Base-by-base conservation (phyloP, 768 basidiomycete genomes). In the Rhodotorula toruloides region DNA sequence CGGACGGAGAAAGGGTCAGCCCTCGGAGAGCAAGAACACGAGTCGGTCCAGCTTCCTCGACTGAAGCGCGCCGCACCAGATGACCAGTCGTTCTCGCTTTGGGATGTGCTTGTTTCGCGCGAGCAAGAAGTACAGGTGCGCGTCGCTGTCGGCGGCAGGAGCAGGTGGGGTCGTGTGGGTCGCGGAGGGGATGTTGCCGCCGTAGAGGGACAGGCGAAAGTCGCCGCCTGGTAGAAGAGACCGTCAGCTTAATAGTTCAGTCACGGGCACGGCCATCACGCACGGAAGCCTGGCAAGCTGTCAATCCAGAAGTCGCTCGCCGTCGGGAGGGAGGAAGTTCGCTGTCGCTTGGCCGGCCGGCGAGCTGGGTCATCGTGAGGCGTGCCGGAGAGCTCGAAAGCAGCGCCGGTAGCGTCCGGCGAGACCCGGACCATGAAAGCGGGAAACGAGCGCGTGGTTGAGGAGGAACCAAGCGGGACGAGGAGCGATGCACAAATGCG, bases 71-170 rank as follows among this genome's bases (percentile, higher is more conserved):
- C 17, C 21, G 36, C 22, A 58, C 96, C 96, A 99, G 75, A 98
- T 91, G 74, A 98, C 83, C 19, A 97, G 77, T 32, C 94, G 81
- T 76, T 93, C 86, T 76, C 84, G 90, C 74, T 97, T 92, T 25
- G 92, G 90, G 25, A 81, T 81, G 68, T 90, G 83, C 61, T 91
- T 82, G 53, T 91, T 89, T 77, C 91, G 91, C 37, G 91, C 81
- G 79, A 98, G 83, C 58, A 97, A 84, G 76, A 97, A 99, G 81
- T 85, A 94, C 21, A 92, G 77, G 75, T 93, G 90, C 0, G 90
- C 82, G 12, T 85, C 85, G 39, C 61, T 85, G 83, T 10, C 32
- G n/a, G 10, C 44, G n/a, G 27, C 40, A 8, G 29, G 57, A n/a
- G 12, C 43, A 29, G 25, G 22, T 16, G 44, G 48, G 2, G 44